Conservation (phyloP, 2,329 filamentous ascomycete genomes). For the Penicillium decumbens region DNA sequence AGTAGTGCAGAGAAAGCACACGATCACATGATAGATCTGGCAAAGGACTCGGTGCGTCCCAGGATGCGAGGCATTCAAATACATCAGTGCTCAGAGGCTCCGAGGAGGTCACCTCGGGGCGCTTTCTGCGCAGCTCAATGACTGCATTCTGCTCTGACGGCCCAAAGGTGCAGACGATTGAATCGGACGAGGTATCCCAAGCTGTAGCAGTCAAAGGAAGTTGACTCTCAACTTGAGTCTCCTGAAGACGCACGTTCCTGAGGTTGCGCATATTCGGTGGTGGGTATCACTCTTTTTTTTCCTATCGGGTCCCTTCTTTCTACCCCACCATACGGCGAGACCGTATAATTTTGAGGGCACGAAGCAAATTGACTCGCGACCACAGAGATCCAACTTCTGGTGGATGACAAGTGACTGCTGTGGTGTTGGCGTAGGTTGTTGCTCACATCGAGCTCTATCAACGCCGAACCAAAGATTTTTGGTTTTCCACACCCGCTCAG, state of each 20-base stretch:
- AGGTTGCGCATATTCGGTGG: slow-evolving; percentile 74
- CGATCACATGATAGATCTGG: slow-evolving; percentile 71
- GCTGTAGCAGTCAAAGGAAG: slow-evolving; percentile 68
- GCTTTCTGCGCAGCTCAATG: slow-evolving; percentile 64
- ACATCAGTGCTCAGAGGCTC: slow-evolving; percentile 39
- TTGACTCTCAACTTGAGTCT: slow-evolving; percentile 57
- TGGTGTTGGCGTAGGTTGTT: slow-evolving; percentile 7
- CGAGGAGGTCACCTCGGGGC: slow-evolving; percentile 35
- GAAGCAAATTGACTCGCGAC: not conserved
- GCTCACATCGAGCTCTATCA: slow-evolving; percentile 24
- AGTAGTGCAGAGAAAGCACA: slow-evolving; percentile 76
- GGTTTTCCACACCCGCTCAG: slow-evolving; percentile 37
- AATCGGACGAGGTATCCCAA: slow-evolving; percentile 78
- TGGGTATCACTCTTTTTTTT: slow-evolving; percentile 20
- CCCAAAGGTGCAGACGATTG: slow-evolving; percentile 77
- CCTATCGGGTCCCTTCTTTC: slow-evolving; percentile 12
- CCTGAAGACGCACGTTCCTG: slow-evolving; percentile 67
- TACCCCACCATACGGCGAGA: slow-evolving; percentile 36
- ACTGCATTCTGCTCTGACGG: slow-evolving; percentile 65
- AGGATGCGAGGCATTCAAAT: slow-evolving; percentile 64
- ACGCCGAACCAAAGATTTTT: slow-evolving; percentile 35
- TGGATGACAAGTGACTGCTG: not conserved
- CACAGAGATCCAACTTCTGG: not conserved
- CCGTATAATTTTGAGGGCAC: not conserved
- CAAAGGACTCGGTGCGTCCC: slow-evolving; percentile 79